These are phyloP conservation scores for Trifolium repens DNA, from an alignment of 306 rosid species.

Conservation along the genomic window DNA sequence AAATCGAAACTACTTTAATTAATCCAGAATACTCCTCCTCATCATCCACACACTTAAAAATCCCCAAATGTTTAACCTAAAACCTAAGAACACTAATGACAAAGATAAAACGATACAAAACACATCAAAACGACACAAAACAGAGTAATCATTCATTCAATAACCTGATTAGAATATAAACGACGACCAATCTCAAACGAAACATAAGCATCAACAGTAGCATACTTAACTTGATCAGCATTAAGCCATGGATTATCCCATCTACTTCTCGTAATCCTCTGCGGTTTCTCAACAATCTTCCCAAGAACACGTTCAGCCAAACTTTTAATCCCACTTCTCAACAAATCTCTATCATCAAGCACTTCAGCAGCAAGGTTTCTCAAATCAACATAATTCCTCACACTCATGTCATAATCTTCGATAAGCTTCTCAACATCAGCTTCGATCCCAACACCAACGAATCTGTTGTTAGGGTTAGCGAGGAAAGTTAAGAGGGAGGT, in stretches of 20 bases:
- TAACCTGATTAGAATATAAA: slow-evolving; percentile 6
- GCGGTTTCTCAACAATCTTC: slow-evolving; percentile 32
- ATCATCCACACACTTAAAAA: no score
- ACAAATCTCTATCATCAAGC: slow-evolving; percentile 4
- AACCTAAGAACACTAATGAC: no score
- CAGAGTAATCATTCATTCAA: no score
- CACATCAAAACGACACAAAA: no score
- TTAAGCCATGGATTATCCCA: slow-evolving; percentile 40
- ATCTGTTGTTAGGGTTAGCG: background rate
- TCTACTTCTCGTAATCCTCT: slow-evolving; percentile 7
- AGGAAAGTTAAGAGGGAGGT: slow-evolving; percentile 21
- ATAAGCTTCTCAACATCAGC: slow-evolving; percentile 32
- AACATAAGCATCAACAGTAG: slow-evolving; percentile 15
- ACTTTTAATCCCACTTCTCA: background rate
- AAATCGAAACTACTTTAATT: no score
- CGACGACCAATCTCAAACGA: slow-evolving; percentile 17
- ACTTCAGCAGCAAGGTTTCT: slow-evolving; percentile 28
- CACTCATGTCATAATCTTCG: background rate
- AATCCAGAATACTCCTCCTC: no score
- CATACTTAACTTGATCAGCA: slow-evolving; percentile 36
- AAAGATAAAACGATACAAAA: no score
- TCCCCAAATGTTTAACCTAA: no score
- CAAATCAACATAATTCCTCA: slow-evolving; percentile 28
- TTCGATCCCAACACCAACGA: slow-evolving; percentile 40
- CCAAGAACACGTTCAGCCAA: slow-evolving; percentile 1